A percentile compares a stretch with the other conserved stretches of the same genome.
Conservation (phyloP, 805 yeast genomes). For the Wickerhamomyces silvicola region DNA sequence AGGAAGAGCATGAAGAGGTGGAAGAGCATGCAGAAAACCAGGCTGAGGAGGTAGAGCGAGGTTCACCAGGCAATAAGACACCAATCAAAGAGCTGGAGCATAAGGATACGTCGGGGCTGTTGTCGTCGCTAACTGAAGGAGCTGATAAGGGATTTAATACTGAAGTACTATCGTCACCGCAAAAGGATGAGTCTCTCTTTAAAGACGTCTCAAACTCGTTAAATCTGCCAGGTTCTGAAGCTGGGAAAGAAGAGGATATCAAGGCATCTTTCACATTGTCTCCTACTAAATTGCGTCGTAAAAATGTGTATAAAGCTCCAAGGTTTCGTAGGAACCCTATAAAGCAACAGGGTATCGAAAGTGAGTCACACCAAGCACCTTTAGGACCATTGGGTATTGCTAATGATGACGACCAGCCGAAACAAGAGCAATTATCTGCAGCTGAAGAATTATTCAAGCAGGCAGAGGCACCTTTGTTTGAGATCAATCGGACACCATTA, state of each 20-base stretch:
- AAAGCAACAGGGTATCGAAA: constrained; percentile 8
- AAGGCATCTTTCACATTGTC: constrained; percentile 17
- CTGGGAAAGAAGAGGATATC: constrained; percentile 6
- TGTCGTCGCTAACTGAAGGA: constrained; percentile 38
- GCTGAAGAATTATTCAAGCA: constrained; percentile 35
- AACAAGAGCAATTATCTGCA: constrained; percentile 24
- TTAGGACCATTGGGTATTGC: constrained; percentile 26
- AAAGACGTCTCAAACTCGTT: constrained; percentile 14
- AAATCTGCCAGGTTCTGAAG: constrained; percentile 6
- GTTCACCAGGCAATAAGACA: constrained; percentile 1
- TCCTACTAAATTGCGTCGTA: constrained; percentile 36
- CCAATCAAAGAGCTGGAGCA: constrained; percentile 2
- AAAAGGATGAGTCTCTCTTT: constrained; percentile 29
- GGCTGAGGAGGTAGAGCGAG: constrained; percentile 2
- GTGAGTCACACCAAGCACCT: constrained; percentile 20
- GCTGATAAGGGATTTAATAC: constrained; percentile 20
- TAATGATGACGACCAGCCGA: constrained; percentile 25
- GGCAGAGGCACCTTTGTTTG: constrained; percentile 50
- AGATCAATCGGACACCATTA: constrained; percentile 28
- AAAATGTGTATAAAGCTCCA: constrained; percentile 41
- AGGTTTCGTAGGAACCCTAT: constrained; percentile 35
- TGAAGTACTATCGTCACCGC: constrained; percentile 17
- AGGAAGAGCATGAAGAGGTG: constrained; percentile 8
- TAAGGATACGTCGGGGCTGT: constrained; percentile 22
- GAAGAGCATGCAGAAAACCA: not conserved